These are phyloP conservation scores for Claviceps fusiformis DNA, from an alignment of 2,329 filamentous ascomycete species.

Conservation along the genomic window DNA sequence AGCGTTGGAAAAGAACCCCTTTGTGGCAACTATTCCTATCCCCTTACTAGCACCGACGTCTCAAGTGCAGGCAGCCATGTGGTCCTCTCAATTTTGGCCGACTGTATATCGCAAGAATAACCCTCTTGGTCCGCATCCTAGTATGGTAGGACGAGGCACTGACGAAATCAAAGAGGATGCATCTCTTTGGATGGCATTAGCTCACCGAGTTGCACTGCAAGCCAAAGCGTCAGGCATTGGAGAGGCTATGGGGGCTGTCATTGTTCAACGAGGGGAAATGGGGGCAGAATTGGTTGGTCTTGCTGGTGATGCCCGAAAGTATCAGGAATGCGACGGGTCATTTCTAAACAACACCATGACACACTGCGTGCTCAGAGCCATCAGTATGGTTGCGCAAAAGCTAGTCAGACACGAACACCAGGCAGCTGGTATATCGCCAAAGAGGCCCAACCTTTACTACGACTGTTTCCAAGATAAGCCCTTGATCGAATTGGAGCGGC, in stretches of 20 bases:
- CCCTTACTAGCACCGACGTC: constrained; percentile 64
- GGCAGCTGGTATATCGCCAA: constrained; percentile 20
- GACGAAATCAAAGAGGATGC: constrained; percentile 53
- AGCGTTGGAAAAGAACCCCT: constrained; percentile 37
- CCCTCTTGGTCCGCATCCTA: constrained; percentile 71
- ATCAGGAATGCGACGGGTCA: constrained; percentile 34
- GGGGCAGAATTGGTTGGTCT: constrained; percentile 51
- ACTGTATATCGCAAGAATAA: constrained; percentile 79
- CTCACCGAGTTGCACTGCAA: constrained; percentile 48
- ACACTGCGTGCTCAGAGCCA: constrained; percentile 64
- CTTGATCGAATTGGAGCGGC: constrained; percentile 51
- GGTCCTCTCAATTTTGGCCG: constrained; percentile 70
- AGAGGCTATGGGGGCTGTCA: constrained; percentile 58
- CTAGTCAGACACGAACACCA: constrained; percentile 42
- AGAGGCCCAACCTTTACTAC: constrained; percentile 32
- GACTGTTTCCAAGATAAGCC: constrained; percentile 57
- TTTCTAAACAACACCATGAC: constrained; percentile 58
- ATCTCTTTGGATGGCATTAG: constrained; percentile 53
- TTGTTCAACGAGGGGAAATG: constrained; percentile 49
- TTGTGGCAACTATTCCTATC: constrained; percentile 51
- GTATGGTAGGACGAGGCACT: constrained; percentile 55
- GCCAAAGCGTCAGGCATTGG: constrained; percentile 46
- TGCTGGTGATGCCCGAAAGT: constrained; percentile 64
- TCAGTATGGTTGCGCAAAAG: constrained; percentile 68
- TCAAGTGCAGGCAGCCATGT: constrained; percentile 57